Base-by-base conservation (phyloP, 805 yeast genomes). In the Wickerhamomyces subpelliculosus region DNA sequence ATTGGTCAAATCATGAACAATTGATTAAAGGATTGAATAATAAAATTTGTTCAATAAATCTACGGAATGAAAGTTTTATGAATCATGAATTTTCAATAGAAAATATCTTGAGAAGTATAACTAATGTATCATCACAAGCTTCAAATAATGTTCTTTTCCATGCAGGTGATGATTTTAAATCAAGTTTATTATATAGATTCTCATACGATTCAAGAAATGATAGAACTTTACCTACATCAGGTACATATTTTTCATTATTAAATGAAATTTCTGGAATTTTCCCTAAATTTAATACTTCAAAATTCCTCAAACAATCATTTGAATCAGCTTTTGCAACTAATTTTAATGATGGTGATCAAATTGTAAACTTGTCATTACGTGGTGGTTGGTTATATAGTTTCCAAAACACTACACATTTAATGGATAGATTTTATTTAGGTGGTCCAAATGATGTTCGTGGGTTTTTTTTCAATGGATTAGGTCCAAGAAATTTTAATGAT, bases 381-480 rank as follows among this genome's bases (percentile, higher is more conserved):
- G 62, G 73, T 28, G 96, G 95, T 5, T 65, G 68, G 39, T 63
- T 85, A 22, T 60, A 65, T 40, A 64, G 73, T 38, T 53, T 70
- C 20, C 49, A 49, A 18, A 47, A 37, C 42, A 51, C 43, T 39
- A 43, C 70, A 2, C 89, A 84, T 51, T 53, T 80, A 23, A 72
- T 80, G 54, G 98, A 90, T 58, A 72, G 84, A 46, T 90, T 89
- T 56, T 85, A 80, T 52, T 66, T 84, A 32, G 95, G 96, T 14
- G 96, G 96, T 0, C 73, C 79, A 12, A 72, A 78, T 38, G 82
- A 80, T 38, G 75, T 87, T 22, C 67, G 83, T 40, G 87, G 89
- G 1, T 85, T 83, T 52, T 67, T 73, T 25, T 64, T 72, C 37
- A 80, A 80, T 63, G 75, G 85, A 1, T 57, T 84, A 26, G 89